Conservation (phyloP, 176 grass and related monocot species). For the Canna indica region DNA sequence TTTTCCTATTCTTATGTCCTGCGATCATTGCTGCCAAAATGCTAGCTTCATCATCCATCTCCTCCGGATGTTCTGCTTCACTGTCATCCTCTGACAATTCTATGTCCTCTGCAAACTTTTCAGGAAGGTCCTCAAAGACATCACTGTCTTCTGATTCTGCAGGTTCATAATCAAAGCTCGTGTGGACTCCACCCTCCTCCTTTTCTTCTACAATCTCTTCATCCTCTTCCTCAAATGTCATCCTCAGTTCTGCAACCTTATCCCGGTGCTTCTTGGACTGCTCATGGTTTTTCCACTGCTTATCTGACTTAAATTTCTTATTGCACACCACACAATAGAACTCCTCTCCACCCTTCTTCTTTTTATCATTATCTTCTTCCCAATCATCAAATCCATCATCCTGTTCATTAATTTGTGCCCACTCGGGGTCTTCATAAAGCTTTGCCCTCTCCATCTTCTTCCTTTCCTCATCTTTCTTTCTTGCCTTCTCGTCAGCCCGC, state of each 20-base stretch:
- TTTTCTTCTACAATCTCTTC: slow-evolving; percentile 44
- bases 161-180: slow-evolving; percentile 70
- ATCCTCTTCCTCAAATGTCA: slow-evolving; percentile 52
- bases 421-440: slow-evolving; percentile 76
- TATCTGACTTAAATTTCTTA: slow-evolving; percentile 97
- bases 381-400: slow-evolving; percentile 43
- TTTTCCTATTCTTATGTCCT: slow-evolving; percentile 43
- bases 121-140: slow-evolving; percentile 43
- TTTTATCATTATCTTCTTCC: slow-evolving; percentile 43
- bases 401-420: slow-evolving; percentile 51
- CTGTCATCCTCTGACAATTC: slow-evolving; percentile 31
- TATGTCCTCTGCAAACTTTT: slow-evolving; percentile 42
- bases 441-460: slow-evolving; percentile 64
- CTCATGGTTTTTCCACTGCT: slow-evolving; percentile 98
- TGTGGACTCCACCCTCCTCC: slow-evolving; percentile 38
- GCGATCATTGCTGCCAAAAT: slow-evolving; percentile 62
- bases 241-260: slow-evolving; percentile 65
- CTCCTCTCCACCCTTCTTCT: slow-evolving; percentile 48
- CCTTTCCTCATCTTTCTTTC: slow-evolving; percentile 70
- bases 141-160: slow-evolving; percentile 61
- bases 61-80: slow-evolving; percentile 20
- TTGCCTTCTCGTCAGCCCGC: slow-evolving; percentile 40
- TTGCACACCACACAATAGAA: slow-evolving; percentile 82
- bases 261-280: slow-evolving; percentile 94
- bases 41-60: slow-evolving; percentile 34